A percentile compares a stretch with the other conserved stretches of the same genome.
Evolutionary conservation across 768 basidiomycete species (phyloP).

Genomic region (Boletus vinaceobasis): DNA sequence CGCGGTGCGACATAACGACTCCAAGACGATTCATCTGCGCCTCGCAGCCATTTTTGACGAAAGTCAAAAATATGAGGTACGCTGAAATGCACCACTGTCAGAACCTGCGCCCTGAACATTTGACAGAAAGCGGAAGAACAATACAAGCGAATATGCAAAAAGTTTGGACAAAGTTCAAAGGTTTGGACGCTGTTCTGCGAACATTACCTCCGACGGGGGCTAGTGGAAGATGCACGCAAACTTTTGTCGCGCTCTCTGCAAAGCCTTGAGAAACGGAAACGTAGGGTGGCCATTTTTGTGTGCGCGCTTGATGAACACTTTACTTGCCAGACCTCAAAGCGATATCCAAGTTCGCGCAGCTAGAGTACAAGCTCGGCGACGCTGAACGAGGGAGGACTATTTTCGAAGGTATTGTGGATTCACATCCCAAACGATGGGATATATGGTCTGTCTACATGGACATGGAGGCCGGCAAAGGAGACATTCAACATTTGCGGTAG

Average conservation of each 20-base stretch:
- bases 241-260: slow-evolving; percentile 86
- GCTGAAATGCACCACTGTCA: slow-evolving; percentile 10
- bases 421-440: slow-evolving; percentile 92
- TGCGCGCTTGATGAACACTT: background rate
- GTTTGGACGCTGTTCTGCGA: slow-evolving; percentile 91
- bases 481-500: slow-evolving; percentile 78
- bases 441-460: slow-evolving; percentile 97
- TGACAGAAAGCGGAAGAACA: slow-evolving; percentile 89
- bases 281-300: slow-evolving; percentile 47
- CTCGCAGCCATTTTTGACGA: slow-evolving; percentile 83
- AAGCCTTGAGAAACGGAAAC: slow-evolving; percentile 90
- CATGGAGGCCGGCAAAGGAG: slow-evolving; percentile 80
- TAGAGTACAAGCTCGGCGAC: slow-evolving; percentile 94
- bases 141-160: slow-evolving; percentile 84
- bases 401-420: slow-evolving; percentile 95
- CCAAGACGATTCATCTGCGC: slow-evolving; percentile 84
- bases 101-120: background rate
- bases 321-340: slow-evolving; percentile 78
- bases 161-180: slow-evolving; percentile 91
- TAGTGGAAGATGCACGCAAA: slow-evolving; percentile 77
- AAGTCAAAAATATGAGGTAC: slow-evolving; percentile 76
- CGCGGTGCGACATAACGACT: slow-evolving; percentile 85
- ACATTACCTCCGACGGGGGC: slow-evolving; percentile 69
- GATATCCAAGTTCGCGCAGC: slow-evolving; percentile 89
- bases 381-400: slow-evolving; percentile 93